A percentile compares a stretch with the other conserved stretches of the same genome.
phyloP scores from a whole-genome alignment of 352 stramenopile genomes.

The Phytophthora rubi region DNA sequence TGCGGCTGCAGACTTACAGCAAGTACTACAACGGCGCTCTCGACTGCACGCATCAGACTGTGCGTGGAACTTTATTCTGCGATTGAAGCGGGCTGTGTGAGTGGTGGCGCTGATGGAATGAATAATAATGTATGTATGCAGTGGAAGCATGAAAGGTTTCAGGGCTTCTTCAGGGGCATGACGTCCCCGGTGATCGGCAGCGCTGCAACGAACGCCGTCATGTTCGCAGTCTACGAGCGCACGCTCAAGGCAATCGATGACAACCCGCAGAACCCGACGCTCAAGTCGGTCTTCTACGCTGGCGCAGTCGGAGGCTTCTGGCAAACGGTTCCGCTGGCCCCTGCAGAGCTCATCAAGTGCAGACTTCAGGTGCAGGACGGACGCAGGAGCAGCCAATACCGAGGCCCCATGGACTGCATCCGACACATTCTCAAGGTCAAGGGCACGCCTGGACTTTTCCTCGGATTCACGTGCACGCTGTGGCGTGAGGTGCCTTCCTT shows the following conservation, averaged over 20 bases:
- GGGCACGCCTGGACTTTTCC: constrained; percentile 69
- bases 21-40: constrained; percentile 60
- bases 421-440: constrained; percentile 72
- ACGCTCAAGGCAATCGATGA: constrained; percentile 70
- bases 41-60: constrained; percentile 54
- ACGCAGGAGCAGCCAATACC: constrained; percentile 56
- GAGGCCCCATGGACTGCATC: constrained; percentile 75
- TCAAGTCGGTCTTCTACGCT: constrained; percentile 76
- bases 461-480: constrained; percentile 77
- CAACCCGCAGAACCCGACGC: constrained; percentile 51
- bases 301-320: constrained; percentile 77
- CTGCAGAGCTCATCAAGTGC: constrained; percentile 88
- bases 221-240: constrained; percentile 86
- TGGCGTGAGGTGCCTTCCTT: constrained; percentile 85
- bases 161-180: constrained; percentile 89
- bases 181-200: constrained; percentile 82
- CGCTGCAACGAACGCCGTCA: constrained; percentile 86
- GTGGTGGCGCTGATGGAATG: neutral
- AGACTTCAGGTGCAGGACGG: constrained; percentile 82
- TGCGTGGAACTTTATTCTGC: constrained; percentile 15
- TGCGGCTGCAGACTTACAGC: constrained; percentile 63
- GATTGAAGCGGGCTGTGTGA: neutral
- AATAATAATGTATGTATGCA: constrained; percentile 10
- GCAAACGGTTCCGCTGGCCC: constrained; percentile 76
- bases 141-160: constrained; percentile 71